Evolutionary conservation across 1,139 yeast species (phyloP), one percentile per base, ranked within the genome.

Genomic region (Hansenula anomala): DNA sequence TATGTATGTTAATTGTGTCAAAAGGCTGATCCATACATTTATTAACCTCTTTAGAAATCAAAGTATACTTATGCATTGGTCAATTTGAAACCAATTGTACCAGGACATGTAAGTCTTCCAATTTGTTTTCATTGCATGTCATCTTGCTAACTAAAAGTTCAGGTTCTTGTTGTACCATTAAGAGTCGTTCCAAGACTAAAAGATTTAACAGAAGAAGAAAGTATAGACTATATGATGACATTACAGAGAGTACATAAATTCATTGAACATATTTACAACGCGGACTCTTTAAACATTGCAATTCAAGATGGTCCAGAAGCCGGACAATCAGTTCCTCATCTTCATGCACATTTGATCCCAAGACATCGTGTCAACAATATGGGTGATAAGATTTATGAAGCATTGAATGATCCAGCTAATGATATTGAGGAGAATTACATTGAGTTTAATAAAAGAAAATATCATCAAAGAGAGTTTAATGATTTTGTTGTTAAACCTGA

Each of bases 251-350:
- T 92, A 1, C 80, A 88, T 45, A 62, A 64, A 41, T 83, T 86
- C 47, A 79, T 92, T 23, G 78, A 72, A 47, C 56, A 69, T 42
- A 64, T 71, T 14, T 89, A 82, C 58, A 70, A 78, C 33, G 95
- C 96, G 1, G 95, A 89, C 50, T 68, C 95, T 1, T 60, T 88
- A 44, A 92, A 92, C 56, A 73, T 92, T 24, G 89, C 97, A 14
- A 87, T 92, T 42, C 98, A 92, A 58, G 98, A 92, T 58, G 98
- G 98, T 0, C 87, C 92, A 0, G 88, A 87, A 39, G 92, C 97
- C 3, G 98, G 98, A 4, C 98, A 92, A 58, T 78, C 92, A 15
- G 81, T 92, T 1, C 95, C 96, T 3, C 98, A 92, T 60, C 71
- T 92, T 22, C 98, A 92, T 59, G 83, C 96, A 26, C 98, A 92